Base-by-base conservation (phyloP, 2,329 filamentous ascomycete species). In the Beauveria brongniartii region DNA sequence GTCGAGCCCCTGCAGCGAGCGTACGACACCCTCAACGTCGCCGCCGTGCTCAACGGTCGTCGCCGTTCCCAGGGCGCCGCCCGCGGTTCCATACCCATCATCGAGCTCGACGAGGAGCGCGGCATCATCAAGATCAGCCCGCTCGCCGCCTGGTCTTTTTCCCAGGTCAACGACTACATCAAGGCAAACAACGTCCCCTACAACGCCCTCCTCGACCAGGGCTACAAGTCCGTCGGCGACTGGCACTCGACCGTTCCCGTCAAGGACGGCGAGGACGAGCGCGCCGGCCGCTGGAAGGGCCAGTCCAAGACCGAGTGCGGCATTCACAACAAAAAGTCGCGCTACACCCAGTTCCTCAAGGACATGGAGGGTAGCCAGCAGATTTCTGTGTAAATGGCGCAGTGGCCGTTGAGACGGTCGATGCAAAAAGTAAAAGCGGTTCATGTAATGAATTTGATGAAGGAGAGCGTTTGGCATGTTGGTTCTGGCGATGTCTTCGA, bases 161-260 rank as follows among this genome's bases (percentile, higher is more conserved):
- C 85, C 64, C 89, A 97, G 72, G 93, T 99, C 63, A 87, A 92
- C 75, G 81, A 84, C 46, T 99, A 99, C 77, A 85, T 97, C 77
- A 84, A 86, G 68, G 87, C 89, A 69, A 84, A 97, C 80, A 77
- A 91, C 63, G 92, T 99, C 4, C 94, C 94, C 0, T 97, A 96
- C 82, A 99, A 99, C 73, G 86, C 83, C 64, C 84, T 99, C 34
- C 83, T 99, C 52, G 91, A 97, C 77, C 82, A 81, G 63, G 94
- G 94, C n/a, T 99, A 99, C 83, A 97, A 97, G 83, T 96, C 91
- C 66, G 83, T 99, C 64, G 94, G 94, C 64, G 94, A 99, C 80
- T 97, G 92, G 91, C 94, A 99, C 82, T 96, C 92, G 55, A 99
- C 94, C 4, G 88, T 86, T 67, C 92, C 94, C 14, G 92, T 97